Conservation (phyloP, 148 eudicot genomes). For the Fagopyrum homotropicum region DNA sequence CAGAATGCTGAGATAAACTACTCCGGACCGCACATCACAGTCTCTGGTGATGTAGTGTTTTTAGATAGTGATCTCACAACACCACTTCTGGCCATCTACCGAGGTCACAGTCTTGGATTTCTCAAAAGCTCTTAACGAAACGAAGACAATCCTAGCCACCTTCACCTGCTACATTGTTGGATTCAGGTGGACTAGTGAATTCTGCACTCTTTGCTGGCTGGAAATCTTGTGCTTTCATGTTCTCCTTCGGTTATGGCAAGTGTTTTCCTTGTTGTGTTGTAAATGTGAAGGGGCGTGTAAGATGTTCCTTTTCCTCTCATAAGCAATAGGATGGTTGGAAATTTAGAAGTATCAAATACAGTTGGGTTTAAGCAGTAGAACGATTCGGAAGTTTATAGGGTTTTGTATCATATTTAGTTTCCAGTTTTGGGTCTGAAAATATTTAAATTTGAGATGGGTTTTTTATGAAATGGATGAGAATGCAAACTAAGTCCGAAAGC, state of each 20-base stretch:
- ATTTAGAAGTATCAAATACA: no score
- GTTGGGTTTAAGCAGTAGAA: no score
- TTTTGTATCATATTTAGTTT: no score
- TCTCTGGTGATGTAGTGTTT: constrained; percentile 39
- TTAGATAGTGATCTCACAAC: constrained; percentile 6
- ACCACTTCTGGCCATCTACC: neutral
- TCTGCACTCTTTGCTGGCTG: neutral
- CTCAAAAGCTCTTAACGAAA: neutral
- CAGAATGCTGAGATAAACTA: constrained; percentile 45
- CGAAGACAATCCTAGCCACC: neutral
- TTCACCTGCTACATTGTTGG: neutral
- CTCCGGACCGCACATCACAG: constrained; percentile 37
- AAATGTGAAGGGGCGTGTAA: constrained; percentile 2
- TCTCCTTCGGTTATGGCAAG: neutral
- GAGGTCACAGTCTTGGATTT: neutral
- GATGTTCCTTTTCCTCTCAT: neutral
- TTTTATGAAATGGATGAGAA: no score
- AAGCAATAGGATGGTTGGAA: neutral
- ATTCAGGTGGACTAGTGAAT: neutral
- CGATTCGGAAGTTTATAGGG: no score
- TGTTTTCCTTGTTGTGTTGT: neutral
- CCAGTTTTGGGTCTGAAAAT: no score
- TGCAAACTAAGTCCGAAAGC: no score
- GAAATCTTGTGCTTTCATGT: neutral
- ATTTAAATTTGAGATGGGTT: no score